Evolutionary conservation across 371 early-diverging fungal species (phyloP).

Genomic region (Mucor racemosus): DNA sequence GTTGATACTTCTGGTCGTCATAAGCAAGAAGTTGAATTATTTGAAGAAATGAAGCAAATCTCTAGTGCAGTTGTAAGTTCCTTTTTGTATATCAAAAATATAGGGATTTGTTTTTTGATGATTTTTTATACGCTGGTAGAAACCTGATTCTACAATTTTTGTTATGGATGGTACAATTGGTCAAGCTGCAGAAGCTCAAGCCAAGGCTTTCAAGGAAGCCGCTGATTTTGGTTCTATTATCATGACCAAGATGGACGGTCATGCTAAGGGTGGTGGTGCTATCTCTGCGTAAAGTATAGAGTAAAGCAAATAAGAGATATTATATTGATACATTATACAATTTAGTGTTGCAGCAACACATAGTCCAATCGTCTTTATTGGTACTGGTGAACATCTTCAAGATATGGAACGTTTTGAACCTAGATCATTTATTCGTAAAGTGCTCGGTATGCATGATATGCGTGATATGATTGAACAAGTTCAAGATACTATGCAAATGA

Average conservation of each 20-base stretch:
- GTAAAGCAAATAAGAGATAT: background rate
- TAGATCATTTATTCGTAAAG: slow-evolving; percentile 93
- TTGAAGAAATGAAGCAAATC: slow-evolving; percentile 99
- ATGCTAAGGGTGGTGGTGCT: slow-evolving; percentile 99
- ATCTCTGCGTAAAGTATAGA: slow-evolving; percentile 84
- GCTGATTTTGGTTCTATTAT: slow-evolving; percentile 98
- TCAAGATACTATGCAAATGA: slow-evolving; percentile 84
- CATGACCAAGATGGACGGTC: slow-evolving; percentile 99
- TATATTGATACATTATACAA: background rate
- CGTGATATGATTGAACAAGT: slow-evolving; percentile 94
- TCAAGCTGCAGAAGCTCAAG: slow-evolving; percentile 98
- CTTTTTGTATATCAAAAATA: too few relatives aligned
- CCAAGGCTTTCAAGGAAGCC: slow-evolving; percentile 94
- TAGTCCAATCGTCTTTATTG: slow-evolving; percentile 98
- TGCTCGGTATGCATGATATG: slow-evolving; percentile 98
- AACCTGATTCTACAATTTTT: slow-evolving; percentile 96
- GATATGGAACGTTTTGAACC: slow-evolving; percentile 97
- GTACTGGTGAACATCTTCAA: slow-evolving; percentile 98
- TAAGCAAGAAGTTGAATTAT: slow-evolving; percentile 97
- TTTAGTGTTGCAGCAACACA: slow-evolving; percentile 94
- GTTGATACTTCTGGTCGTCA: slow-evolving; percentile 99
- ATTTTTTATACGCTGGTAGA: slow-evolving; percentile 29
- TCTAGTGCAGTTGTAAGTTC: slow-evolving; percentile 74
- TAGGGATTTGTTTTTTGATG: background rate
- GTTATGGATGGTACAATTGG: slow-evolving; percentile 99